A percentile compares a stretch with the other conserved stretches of the same genome.
Conservation (phyloP, 164 flowering plant genomes). For the Cinnamomum micranthum region DNA sequence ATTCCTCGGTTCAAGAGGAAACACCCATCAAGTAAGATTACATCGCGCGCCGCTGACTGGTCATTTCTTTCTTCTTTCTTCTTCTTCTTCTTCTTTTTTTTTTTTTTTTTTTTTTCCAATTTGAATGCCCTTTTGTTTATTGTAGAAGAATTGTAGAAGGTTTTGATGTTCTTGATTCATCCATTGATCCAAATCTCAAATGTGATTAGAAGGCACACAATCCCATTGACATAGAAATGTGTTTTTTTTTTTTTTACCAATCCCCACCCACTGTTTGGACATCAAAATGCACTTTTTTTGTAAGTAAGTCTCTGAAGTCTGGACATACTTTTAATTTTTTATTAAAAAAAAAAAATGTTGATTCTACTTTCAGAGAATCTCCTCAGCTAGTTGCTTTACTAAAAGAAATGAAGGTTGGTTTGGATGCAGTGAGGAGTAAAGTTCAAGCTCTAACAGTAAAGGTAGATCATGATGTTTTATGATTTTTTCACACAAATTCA, state of each 20-base stretch:
- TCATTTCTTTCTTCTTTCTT: background rate
- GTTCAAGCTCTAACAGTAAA: conserved; percentile 57
- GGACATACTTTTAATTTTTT: too few relatives aligned
- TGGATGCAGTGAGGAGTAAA: conserved; percentile 62
- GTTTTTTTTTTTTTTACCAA: background rate
- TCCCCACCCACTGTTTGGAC: too few relatives aligned
- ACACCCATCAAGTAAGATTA: conserved; percentile 8
- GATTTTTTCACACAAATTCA: too few relatives aligned
- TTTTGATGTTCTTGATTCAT: background rate
- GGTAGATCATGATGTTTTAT: conserved; percentile 29
- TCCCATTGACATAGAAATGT: background rate
- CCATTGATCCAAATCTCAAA: too few relatives aligned
- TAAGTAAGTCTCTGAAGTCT: background rate
- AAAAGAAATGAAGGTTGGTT: conserved; percentile 81
- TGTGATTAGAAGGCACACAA: background rate
- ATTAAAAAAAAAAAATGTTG: background rate
- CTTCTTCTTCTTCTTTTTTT: too few relatives aligned
- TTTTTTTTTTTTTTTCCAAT: background rate
- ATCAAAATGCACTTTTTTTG: too few relatives aligned
- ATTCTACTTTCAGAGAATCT: conserved; percentile 45
- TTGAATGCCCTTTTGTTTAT: background rate
- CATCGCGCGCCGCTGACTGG: background rate
- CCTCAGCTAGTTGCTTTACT: conserved; percentile 51
- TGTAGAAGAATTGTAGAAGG: too few relatives aligned
- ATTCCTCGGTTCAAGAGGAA: background rate